Conservation (phyloP, 192 early-diverging fungal species). For the Linnemannia hyalina region DNA sequence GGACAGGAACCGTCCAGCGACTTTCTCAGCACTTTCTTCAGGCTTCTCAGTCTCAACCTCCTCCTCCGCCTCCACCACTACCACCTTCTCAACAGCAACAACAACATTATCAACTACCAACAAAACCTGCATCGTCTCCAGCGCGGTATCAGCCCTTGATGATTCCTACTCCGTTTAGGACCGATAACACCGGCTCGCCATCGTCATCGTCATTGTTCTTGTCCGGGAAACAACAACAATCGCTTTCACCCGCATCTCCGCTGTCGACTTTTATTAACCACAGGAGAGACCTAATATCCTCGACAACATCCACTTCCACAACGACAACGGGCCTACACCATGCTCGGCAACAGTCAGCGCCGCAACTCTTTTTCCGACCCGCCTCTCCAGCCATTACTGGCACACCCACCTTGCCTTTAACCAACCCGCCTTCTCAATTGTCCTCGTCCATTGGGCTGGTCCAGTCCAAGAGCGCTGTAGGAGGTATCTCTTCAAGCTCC, state of each 20-base stretch:
- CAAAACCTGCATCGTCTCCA: constrained; percentile 19
- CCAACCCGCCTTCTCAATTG: not conserved
- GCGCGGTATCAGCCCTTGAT: constrained; percentile 31
- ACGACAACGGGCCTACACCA: not conserved
- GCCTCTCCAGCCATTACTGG: constrained; percentile 11
- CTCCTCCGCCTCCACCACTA: not conserved
- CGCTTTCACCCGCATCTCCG: constrained; percentile 12
- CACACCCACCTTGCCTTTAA: not conserved
- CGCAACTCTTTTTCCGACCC: constrained; percentile 25
- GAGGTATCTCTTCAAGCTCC: constrained; percentile 28
- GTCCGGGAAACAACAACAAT: not conserved
- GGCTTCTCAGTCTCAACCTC: constrained; percentile 14
- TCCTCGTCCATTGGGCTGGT: constrained; percentile 8
- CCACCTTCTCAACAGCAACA: not conserved
- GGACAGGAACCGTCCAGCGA: constrained; percentile 42
- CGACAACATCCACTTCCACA: not conserved
- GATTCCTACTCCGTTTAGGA: constrained; percentile 29
- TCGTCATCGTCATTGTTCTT: not conserved
- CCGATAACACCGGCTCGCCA: not conserved
- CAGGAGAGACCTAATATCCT: not conserved
- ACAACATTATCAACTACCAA: not conserved
- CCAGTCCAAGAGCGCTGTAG: constrained; percentile 17
- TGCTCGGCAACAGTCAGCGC: constrained; percentile 35
- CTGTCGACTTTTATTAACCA: not conserved
- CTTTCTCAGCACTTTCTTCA: constrained; percentile 50